phyloP scores from a whole-genome alignment of 2,329 filamentous ascomycete species.

The Cladorrhinum sp. region DNA sequence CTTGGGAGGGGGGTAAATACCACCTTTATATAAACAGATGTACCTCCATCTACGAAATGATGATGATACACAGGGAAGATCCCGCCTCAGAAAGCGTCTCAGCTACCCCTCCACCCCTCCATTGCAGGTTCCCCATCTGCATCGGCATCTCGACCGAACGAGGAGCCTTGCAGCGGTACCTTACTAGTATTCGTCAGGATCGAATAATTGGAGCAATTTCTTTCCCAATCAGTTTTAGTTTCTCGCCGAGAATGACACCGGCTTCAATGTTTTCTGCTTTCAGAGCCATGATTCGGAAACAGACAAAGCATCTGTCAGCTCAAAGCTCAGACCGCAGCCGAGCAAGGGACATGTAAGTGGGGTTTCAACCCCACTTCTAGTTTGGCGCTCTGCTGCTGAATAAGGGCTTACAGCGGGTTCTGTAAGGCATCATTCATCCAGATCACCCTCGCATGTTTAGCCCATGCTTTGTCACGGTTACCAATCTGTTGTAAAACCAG shows the following conservation, averaged over 20 bases:
- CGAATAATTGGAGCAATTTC: conserved; percentile 21
- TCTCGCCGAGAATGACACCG: no score
- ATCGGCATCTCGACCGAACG: not conserved
- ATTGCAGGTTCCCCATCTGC: not conserved
- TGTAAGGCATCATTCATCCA: conserved; percentile 8
- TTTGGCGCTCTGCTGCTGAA: conserved; percentile 21
- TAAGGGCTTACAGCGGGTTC: conserved; percentile 27
- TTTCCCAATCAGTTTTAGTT: no score
- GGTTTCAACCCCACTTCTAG: not conserved
- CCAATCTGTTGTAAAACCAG: conserved; percentile 16
- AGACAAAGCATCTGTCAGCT: not conserved
- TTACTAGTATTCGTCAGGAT: conserved; percentile 27
- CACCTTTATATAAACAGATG: conserved; percentile 2
- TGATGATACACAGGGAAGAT: not conserved
- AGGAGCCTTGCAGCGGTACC: conserved; percentile 1
- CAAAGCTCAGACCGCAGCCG: not conserved
- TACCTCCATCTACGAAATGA: conserved; percentile 2
- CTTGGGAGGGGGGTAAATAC: not conserved
- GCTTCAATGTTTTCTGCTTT: not conserved
- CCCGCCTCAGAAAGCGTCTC: conserved; percentile 7
- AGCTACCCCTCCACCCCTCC: not conserved
- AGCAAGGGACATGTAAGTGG: no score
- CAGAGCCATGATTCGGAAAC: not conserved
- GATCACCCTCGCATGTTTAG: conserved; percentile 5
- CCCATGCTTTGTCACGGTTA: conserved; percentile 15